Base-by-base conservation (phyloP, 441 rosid species). In the Adansonia gregorii region DNA sequence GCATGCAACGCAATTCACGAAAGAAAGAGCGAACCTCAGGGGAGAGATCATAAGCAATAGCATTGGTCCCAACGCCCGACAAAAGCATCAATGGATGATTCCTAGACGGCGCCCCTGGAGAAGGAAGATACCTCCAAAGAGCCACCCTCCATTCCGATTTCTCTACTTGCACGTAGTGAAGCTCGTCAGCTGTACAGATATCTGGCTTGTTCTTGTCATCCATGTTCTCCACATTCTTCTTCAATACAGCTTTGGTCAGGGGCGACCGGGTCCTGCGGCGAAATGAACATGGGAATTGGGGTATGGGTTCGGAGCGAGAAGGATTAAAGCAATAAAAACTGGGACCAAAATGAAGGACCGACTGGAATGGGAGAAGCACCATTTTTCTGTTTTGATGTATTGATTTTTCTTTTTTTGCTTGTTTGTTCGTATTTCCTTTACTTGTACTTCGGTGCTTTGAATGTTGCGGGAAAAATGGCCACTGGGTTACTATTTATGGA, bases 101-200 rank as follows among this genome's bases (percentile, higher is more conserved):
- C 87, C 92, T 85, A 35, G 70, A 73, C 0, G 87, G 85, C 76
- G 86, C 87, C 89, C 85, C 78, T 15, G 89, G 77, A 17, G 90
- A 83, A 67, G 92, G 94, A 41, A 82, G 86, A 82, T 91, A 91
- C 56, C 94, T 87, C 94, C 94, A 91, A 81, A 91, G 90, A 66
- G 94, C 90, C 49, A 84, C 83, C 41, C 86, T 85, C 94, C 94
- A 90, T 48, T 81, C 90, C 8, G 91, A 84, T 45, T 86, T 80
- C n/a, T 85, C 82, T 73, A 91, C 87, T 49, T 88, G 54, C 12
- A 86, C 90, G 74, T 85, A 87, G 88, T 90, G 83, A 76, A 90
- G 83, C 72, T 83, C 83, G 75, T 74, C 81, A 76, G 91, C 86
- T n/a, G 79, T 90, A 81, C 81, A 90, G 78, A 67, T 78, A 74